These are phyloP conservation scores for Carex arenaria DNA, from an alignment of 202 grass and related monocot species.

Conservation along the genomic window DNA sequence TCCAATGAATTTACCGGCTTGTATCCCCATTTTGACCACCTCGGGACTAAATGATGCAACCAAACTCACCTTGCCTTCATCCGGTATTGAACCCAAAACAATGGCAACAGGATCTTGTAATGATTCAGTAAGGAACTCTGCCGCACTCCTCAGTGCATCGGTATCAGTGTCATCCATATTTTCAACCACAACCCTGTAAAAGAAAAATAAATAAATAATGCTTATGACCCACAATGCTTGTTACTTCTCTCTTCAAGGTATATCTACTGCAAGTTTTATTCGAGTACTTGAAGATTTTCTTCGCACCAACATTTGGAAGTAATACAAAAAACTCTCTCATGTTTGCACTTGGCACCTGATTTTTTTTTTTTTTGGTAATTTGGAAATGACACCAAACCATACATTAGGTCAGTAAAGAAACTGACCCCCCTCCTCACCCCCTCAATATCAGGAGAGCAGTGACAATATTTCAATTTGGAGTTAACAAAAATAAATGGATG, in stretches of 20 bases:
- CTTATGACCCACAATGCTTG: neutral
- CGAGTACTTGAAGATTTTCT: neutral
- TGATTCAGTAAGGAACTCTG: slow-evolving; percentile 58
- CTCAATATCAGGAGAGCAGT: neutral
- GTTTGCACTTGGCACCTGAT: neutral
- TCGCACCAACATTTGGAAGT: neutral
- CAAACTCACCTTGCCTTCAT: slow-evolving; percentile 78
- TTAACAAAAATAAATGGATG: neutral
- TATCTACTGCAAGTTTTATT: neutral
- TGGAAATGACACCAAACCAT: neutral
- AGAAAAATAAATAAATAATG: neutral
- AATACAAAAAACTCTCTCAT: neutral
- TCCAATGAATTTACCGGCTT: slow-evolving; percentile 84
- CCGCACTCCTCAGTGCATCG: slow-evolving; percentile 71
- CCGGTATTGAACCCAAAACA: slow-evolving; percentile 75
- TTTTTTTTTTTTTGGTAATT: neutral
- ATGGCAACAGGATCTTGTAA: slow-evolving; percentile 80
- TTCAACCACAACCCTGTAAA: slow-evolving; percentile 62
- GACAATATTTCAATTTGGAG: neutral
- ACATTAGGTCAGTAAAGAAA: neutral
- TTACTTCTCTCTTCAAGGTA: neutral
- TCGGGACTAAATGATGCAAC: slow-evolving; percentile 76
- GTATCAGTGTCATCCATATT: slow-evolving; percentile 81
- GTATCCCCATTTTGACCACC: slow-evolving; percentile 65
- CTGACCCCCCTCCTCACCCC: too few relatives aligned